Conservation (phyloP, 179 eudicot species). For the Silene vulgaris region DNA sequence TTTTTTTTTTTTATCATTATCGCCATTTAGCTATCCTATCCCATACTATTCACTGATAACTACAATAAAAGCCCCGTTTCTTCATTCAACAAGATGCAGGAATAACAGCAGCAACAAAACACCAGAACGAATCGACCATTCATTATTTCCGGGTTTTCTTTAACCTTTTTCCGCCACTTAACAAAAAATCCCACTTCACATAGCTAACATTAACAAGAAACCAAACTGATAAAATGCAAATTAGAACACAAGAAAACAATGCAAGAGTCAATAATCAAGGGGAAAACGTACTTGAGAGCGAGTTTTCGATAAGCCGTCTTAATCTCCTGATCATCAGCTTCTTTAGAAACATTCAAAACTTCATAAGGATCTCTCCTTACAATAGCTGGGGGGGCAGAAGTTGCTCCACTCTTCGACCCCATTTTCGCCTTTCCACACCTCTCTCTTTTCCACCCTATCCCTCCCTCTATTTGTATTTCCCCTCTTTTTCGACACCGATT, state of each 20-base stretch:
- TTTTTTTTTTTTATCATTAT: too few relatives aligned
- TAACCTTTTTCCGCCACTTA: background rate
- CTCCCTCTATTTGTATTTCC: slow-evolving; percentile 4
- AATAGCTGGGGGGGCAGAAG: slow-evolving; percentile 42
- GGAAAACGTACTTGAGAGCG: slow-evolving; percentile 71
- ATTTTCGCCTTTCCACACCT: slow-evolving; percentile 25
- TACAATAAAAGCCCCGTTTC: background rate
- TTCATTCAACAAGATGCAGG: background rate
- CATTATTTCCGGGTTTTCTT: background rate
- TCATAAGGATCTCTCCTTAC: slow-evolving; percentile 82
- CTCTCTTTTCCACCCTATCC: slow-evolving; percentile 23
- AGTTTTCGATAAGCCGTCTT: slow-evolving; percentile 86
- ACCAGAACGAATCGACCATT: background rate
- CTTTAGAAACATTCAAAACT: slow-evolving; percentile 68
- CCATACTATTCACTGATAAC: background rate
- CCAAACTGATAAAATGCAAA: background rate
- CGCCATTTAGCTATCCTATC: too few relatives aligned
- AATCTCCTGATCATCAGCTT: slow-evolving; percentile 78
- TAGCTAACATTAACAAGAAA: background rate
- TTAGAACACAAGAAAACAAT: background rate
- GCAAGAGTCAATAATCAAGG: background rate
- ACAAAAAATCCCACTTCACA: background rate
- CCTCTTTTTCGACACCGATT: background rate
- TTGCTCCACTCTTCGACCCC: slow-evolving; percentile 41
- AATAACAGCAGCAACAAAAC: background rate